Conservation (phyloP, 805 yeast genomes). For the Yarrowia sp. region DNA sequence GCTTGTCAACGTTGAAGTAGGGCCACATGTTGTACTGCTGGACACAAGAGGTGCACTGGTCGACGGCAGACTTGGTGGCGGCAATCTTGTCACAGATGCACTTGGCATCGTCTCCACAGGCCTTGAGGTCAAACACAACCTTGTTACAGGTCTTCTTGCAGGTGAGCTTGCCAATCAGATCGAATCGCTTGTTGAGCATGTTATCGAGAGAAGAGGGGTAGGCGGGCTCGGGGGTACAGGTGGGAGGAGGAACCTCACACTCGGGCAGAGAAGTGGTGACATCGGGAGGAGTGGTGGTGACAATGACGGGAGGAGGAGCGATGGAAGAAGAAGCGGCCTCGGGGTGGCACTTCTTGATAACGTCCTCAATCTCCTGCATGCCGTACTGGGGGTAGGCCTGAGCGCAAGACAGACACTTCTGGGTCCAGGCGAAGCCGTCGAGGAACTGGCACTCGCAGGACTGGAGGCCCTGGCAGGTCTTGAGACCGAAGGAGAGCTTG, state of each 20-base stretch:
- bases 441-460: constrained; percentile 16
- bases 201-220: constrained; percentile 12
- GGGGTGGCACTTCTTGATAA: constrained; percentile 20
- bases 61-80: constrained; percentile 13
- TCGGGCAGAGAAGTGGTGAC: constrained; percentile 23
- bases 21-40: constrained; percentile 24
- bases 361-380: constrained; percentile 17
- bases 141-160: constrained; percentile 20
- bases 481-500: constrained; percentile 19
- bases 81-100: constrained; percentile 18
- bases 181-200: constrained; percentile 20
- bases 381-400: constrained; percentile 19
- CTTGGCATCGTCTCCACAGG: constrained; percentile 7
- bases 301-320: constrained; percentile 17
- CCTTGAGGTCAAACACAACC: not conserved
- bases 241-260: constrained; percentile 24
- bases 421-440: constrained; percentile 23
- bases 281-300: constrained; percentile 16
- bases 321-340: not conserved
- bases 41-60: constrained; percentile 17
- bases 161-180: constrained; percentile 14
- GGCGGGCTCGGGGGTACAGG: constrained; percentile 22
- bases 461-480: constrained; percentile 18
- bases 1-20: constrained; percentile 11
- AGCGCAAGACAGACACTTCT: constrained; percentile 18